Base-by-base conservation (phyloP, 768 basidiomycete genomes). In the Lactifluus volemus region DNA sequence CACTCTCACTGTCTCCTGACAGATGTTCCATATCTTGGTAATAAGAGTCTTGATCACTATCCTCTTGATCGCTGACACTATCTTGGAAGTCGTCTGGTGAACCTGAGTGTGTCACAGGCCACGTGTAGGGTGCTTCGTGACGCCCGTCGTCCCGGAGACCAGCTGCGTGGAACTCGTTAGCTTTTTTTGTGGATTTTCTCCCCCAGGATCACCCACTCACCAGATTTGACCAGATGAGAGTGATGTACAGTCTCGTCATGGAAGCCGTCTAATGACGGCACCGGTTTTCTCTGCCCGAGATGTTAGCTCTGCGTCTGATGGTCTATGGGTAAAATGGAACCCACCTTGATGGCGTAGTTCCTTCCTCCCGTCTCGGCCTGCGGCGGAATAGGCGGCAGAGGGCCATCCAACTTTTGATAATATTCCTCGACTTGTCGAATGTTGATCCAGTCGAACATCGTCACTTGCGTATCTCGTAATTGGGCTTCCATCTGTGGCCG, bases 361-460 rank as follows among this genome's bases (percentile, higher is more conserved):
- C 51, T 64, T 25, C 44, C 55, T 42, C 44, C 55, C 49, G 38
- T 45, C 17, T 57, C 60, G 1, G 38, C 47, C 50, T 53, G 45
- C 6, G 60, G 52, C 41, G 63, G 60, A 19, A 57, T 14, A 34
- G 54, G 44, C 1, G 63, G 60, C 44, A 64, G 41, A 11, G 52
- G 60, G 29, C 63, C 54, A n/a, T 64, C 63, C 19, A 50, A 36
- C 59, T 30, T 55, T 54, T 38, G 54, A 11, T 50, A 38, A 19
- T 63, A 53, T 44, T 64, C 60, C 36, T 56, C 63, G 17, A 32
- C 11, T 30, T 44, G 54, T 11, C 55, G 55, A 54, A 64, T 25
- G 51, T 61, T 62, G 47, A 63, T 29, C 63, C 63, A 64, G 51
- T 64, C 63, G 7, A 56, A 38, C 63, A 53, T 64, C 54, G 47